Evolutionary conservation across 495 filamentous ascomycete species (phyloP).

Genomic region (Penicillium diatomitis): DNA sequence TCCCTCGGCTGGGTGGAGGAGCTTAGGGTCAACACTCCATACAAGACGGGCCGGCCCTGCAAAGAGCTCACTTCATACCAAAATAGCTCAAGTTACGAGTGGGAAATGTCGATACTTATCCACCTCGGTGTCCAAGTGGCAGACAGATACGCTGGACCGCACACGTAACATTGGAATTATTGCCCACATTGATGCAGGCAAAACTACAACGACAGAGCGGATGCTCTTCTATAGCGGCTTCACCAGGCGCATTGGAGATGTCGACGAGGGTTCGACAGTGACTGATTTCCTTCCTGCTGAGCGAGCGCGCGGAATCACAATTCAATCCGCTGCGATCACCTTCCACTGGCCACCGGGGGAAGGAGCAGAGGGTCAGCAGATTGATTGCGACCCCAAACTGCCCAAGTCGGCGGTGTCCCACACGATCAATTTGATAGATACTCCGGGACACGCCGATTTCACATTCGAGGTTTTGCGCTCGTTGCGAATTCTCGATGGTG

Average conservation of each 20-base stretch:
- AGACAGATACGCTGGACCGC: constrained; percentile 33
- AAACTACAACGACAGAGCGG: constrained; percentile 98
- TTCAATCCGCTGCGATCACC: constrained; percentile 94
- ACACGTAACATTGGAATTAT: constrained; percentile 98
- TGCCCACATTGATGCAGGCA: constrained; percentile 97
- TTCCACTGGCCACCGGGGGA: constrained; percentile 71
- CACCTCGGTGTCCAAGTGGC: constrained; percentile 12
- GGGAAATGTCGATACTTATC: constrained; percentile 17
- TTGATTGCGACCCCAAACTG: constrained; percentile 14
- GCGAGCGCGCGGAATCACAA: constrained; percentile 88
- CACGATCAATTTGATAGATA: constrained; percentile 92
- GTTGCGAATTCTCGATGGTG: constrained; percentile 85
- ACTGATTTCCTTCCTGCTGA: constrained; percentile 97
- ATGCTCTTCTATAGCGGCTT: constrained; percentile 98
- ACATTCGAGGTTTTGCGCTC: constrained; percentile 96
- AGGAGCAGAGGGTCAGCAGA: constrained; percentile 9
- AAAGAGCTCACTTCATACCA: constrained; percentile 3
- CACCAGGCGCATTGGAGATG: constrained; percentile 84
- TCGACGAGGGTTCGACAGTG: constrained; percentile 93
- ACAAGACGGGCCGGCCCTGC: constrained; percentile 5
- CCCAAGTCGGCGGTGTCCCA: constrained; percentile 41
- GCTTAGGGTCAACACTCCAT: constrained; percentile 13
- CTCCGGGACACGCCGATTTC: constrained; percentile 95
- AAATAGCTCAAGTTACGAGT: constrained; percentile 3
- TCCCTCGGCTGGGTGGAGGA: constrained; percentile 21